Percentiles rank a stretch among this genome's conserved stretches.
These are phyloP conservation scores for Priceomyces castillae DNA, from an alignment of 805 yeast genomes.

Conservation along the genomic window DNA sequence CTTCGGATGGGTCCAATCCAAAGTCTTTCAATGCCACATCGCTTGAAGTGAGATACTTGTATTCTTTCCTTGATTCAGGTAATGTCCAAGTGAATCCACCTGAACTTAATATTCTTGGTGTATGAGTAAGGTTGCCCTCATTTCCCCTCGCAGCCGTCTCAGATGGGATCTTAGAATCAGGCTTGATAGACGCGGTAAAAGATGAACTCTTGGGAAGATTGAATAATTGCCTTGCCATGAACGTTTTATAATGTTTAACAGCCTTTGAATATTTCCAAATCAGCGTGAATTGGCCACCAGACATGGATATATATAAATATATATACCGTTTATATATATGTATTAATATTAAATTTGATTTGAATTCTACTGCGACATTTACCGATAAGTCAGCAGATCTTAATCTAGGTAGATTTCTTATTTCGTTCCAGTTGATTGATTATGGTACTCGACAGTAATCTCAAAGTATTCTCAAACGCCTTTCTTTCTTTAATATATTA, in stretches of 20 bases:
- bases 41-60: conserved; percentile 57
- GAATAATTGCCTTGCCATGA: conserved; percentile 14
- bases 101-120: conserved; percentile 38
- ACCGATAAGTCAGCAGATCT: too few relatives aligned
- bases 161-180: conserved; percentile 30
- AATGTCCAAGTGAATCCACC: conserved; percentile 73
- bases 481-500: too few relatives aligned
- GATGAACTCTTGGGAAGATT: conserved; percentile 29
- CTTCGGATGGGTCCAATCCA: conserved; percentile 45
- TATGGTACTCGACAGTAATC: too few relatives aligned
- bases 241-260: neutral
- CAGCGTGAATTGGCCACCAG: neutral
- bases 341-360: too few relatives aligned
- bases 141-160: conserved; percentile 27
- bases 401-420: too few relatives aligned
- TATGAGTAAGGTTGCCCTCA: conserved; percentile 28
- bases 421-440: too few relatives aligned
- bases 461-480: too few relatives aligned
- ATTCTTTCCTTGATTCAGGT: conserved; percentile 60
- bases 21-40: conserved; percentile 59
- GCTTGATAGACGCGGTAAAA: conserved; percentile 24
- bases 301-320: neutral
- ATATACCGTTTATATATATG: too few relatives aligned
- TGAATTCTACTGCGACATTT: too few relatives aligned
- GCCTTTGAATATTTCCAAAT: neutral